Evolutionary conservation across 345 rosid species (phyloP).

Genomic region (Aethionema arabicum): DNA sequence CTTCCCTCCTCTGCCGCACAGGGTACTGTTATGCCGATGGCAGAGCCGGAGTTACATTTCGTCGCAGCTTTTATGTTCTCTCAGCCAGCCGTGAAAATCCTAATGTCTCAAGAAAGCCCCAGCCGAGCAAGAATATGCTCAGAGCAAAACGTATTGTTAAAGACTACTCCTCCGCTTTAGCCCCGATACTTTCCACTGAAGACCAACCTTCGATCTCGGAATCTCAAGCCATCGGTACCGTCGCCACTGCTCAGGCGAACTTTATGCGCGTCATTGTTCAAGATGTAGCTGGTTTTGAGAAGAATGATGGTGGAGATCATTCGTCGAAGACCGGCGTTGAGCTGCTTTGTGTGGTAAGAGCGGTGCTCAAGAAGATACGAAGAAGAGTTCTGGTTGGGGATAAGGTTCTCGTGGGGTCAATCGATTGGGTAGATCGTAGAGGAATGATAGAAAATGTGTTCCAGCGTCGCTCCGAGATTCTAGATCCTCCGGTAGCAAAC

Average conservation of each 20-base stretch:
- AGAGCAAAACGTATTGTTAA: conserved; percentile 56
- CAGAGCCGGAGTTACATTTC: conserved; percentile 9
- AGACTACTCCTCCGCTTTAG: conserved; percentile 58
- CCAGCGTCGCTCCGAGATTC: conserved; percentile 55
- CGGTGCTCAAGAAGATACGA: conserved; percentile 87
- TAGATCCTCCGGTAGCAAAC: conserved; percentile 90
- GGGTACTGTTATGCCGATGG: conserved; percentile 20
- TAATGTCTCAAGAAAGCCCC: conserved; percentile 47
- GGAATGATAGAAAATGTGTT: conserved; percentile 90
- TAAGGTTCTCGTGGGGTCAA: conserved; percentile 74
- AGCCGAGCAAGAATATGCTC: conserved; percentile 65
- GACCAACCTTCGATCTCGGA: conserved; percentile 55
- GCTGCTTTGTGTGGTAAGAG: conserved; percentile 86
- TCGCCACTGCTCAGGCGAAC: conserved; percentile 91
- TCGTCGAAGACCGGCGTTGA: conserved; percentile 48
- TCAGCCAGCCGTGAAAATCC: conserved; percentile 55
- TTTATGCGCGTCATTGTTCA: conserved; percentile 89
- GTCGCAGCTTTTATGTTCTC: conserved; percentile 34
- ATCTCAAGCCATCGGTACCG: conserved; percentile 82
- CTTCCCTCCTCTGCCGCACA: conserved; percentile 45
- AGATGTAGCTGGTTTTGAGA: conserved; percentile 23
- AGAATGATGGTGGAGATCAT: conserved; percentile 20
- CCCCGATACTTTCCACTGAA: conserved; percentile 63
- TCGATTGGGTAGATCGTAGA: conserved; percentile 87
- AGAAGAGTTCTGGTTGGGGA: conserved; percentile 91